Percentiles rank a stretch among this genome's conserved stretches.
These are phyloP conservation scores for Penicillium sp. DNA, from an alignment of 2,329 filamentous ascomycete genomes.

Conservation along the genomic window DNA sequence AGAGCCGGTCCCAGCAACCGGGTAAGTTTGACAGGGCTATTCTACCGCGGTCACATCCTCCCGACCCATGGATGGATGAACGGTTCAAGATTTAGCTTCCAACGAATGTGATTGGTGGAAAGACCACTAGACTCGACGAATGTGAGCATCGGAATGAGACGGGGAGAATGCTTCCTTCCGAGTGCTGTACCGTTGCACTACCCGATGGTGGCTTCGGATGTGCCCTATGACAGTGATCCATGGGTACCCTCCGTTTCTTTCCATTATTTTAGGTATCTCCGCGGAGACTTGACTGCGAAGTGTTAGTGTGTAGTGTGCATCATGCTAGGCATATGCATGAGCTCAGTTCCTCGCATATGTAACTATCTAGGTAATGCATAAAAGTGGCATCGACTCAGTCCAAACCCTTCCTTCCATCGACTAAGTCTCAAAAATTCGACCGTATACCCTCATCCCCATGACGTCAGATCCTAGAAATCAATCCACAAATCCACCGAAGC, in stretches of 20 bases:
- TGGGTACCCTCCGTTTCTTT: neutral
- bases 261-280: neutral
- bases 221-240: too few species aligned
- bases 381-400: too few species aligned
- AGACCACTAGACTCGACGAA: neutral
- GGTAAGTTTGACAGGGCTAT: conserved; percentile 12
- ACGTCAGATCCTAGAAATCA: neutral
- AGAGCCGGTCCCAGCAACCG: conserved; percentile 17
- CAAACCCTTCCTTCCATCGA: too few species aligned
- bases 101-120: neutral
- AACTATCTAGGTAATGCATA: neutral
- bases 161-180: neutral
- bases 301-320: neutral
- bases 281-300: neutral
- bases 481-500: too few species aligned
- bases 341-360: too few species aligned
- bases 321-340: too few species aligned
- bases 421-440: neutral
- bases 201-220: too few species aligned
- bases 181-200: too few species aligned
- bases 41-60: neutral
- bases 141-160: neutral
- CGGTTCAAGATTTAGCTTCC: neutral
- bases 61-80: neutral
- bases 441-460: neutral